Base-by-base conservation (phyloP, 495 filamentous ascomycete genomes). In the Hyphodiscus hymeniophilus region DNA sequence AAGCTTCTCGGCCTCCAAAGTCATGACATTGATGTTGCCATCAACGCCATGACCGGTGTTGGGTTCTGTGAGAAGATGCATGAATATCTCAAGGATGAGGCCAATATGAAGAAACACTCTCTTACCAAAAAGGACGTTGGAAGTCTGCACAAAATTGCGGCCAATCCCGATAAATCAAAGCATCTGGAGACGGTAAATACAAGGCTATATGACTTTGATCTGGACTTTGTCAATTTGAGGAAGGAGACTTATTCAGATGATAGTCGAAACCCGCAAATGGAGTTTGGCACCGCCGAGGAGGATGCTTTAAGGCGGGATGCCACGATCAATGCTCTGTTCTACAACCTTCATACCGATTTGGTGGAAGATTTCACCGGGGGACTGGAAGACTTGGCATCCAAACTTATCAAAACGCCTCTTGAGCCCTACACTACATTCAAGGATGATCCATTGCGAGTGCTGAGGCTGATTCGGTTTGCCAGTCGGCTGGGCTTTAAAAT, bases 101-200 rank as follows among this genome's bases (percentile, higher is more conserved):
- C 63, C 7, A 62, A 63, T 21, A 51, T 66, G 8, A 40, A 64
- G 41, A 67, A 67, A 31, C 71, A 77, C 47, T 50, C 56, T 7
- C 70, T 80, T 3, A 58, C 65, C 6, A 65, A 77, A 21, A 32
- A 38, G 15, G 75, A 87, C 22, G 66, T 79, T 38, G 80, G 80
- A 53, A 72, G 70, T 46, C 65, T 91, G 39, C 78, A 89, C 58
- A 87, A 82, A 57, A 85, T 94, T 54, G 79, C 85, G 45, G 81
- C 80, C 39, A 97, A 99, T 59, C 94, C 92, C 0, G 92, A 97
- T 56, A 96, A 95, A 65, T 94, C 87, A 15, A 99, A 99, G 68
- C 89, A 99, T 63, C 74, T 99, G 21, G 92, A 94, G 66, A 97
- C 94, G 0, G 86, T 85, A 10, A 95, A 87, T 2, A 90, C 82